phyloP scores from a whole-genome alignment of 306 rosid species.

The Malus fusca region DNA sequence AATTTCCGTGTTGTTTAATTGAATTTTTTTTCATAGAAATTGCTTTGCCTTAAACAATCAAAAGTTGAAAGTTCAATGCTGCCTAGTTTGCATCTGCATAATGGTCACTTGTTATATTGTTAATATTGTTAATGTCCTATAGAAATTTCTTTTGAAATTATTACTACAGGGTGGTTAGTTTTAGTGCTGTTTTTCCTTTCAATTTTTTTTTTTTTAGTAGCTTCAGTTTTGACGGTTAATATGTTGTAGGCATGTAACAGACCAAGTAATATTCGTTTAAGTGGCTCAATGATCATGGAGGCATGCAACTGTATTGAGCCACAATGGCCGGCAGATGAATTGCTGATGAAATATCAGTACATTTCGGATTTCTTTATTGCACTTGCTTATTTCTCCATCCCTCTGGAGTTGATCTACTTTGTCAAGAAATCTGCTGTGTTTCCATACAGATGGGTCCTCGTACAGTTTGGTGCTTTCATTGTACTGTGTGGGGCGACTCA shows the following conservation, averaged over 20 bases:
- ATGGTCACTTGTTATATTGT: background rate
- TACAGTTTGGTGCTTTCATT: slow-evolving; percentile 82
- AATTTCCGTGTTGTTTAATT: background rate
- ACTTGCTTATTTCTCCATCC: slow-evolving; percentile 72
- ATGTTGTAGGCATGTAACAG: slow-evolving; percentile 31
- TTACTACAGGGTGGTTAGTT: background rate
- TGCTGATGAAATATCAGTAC: slow-evolving; percentile 69
- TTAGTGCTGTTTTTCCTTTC: background rate
- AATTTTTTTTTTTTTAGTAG: background rate
- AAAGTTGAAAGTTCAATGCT: background rate
- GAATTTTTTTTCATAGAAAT: background rate
- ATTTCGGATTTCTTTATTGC: slow-evolving; percentile 73
- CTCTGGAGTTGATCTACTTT: slow-evolving; percentile 70
- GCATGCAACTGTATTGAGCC: slow-evolving; percentile 71
- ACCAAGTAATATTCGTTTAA: slow-evolving; percentile 15
- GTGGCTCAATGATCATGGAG: slow-evolving; percentile 43
- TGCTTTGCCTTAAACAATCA: background rate
- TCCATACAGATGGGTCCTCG: slow-evolving; percentile 81
- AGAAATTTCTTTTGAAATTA: background rate
- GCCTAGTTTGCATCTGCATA: background rate
- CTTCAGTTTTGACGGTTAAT: background rate
- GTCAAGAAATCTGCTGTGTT: slow-evolving; percentile 75
- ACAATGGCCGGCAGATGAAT: slow-evolving; percentile 59
- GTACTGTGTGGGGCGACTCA: slow-evolving; percentile 85
- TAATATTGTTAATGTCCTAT: background rate